These are phyloP conservation scores for Sindora glabra DNA, from an alignment of 306 rosid species.

Conservation along the genomic window DNA sequence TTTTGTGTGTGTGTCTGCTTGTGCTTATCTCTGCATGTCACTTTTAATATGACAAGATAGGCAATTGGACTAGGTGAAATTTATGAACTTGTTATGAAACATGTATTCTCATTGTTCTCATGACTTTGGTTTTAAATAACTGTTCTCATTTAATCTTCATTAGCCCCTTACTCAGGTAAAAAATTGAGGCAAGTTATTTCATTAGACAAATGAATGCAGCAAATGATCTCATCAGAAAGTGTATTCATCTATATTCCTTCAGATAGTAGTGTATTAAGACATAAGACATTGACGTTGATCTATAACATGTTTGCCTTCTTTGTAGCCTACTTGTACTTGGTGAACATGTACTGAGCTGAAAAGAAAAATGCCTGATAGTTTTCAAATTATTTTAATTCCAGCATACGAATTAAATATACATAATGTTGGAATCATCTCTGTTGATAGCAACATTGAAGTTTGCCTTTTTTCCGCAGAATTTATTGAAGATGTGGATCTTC, in stretches of 20 bases:
- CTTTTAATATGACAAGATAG: too few relatives aligned
- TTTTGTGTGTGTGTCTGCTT: not conserved
- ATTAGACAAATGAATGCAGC: not conserved
- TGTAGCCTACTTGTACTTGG: not conserved
- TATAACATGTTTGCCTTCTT: not conserved
- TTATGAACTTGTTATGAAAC: not conserved
- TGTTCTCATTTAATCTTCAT: too few relatives aligned
- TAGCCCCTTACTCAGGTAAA: too few relatives aligned
- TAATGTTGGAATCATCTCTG: not conserved
- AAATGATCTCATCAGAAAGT: not conserved
- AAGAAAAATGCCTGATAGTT: not conserved
- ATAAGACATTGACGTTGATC: not conserved
- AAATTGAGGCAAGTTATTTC: constrained; percentile 9
- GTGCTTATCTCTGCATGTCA: not conserved
- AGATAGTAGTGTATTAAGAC: too few relatives aligned
- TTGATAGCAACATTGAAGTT: not conserved
- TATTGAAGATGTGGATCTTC: constrained; percentile 80
- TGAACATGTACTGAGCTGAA: too few relatives aligned
- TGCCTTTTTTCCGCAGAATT: constrained; percentile 39
- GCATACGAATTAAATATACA: not conserved
- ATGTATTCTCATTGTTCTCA: not conserved
- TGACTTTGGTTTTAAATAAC: too few relatives aligned
- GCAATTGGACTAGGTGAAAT: too few relatives aligned
- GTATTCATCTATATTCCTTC: not conserved
- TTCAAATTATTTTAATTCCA: not conserved